Evolutionary conservation across 176 grass and related monocot genomes (phyloP), one percentile per base, ranked within the genome.

Genomic region (Canna indica): DNA sequence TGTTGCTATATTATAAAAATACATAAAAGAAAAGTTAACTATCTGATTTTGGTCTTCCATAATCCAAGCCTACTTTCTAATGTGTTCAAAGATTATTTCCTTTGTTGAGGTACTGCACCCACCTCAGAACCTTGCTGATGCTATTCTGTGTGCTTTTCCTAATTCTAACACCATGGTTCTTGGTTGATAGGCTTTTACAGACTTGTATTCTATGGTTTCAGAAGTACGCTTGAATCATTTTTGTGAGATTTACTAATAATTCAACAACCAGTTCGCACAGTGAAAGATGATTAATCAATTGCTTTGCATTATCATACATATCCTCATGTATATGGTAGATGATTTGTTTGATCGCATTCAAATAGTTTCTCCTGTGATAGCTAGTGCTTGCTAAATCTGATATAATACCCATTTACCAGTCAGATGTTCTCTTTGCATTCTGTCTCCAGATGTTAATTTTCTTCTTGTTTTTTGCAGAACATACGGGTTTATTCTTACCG

Each of bases 401-500:
- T 60, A 13, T 2, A 14, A 13, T 10, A 13, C 12, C n/a, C 9
- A 13, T 3, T 59, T 7, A 29, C 0, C 9, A 14, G 7, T 9
- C 36, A 16, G 35, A 66, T 66, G 20, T n/a, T 25, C 63, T 39
- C 4, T 66, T 38, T 25, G 33, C 63, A 39, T 38, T 20, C 18
- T 17, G 18, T 24, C n/a, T 66, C 3, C 11, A 25, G 20, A 33
- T 66, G 2, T 3, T 66, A 33, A n/a, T 38, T 38, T 38, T 66
- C 58, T 64, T 70, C 58, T 39, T 13, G 7, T 5, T 36, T 65
- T 78, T 48, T 69, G 13, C 76, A 95, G 91, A 80, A 95, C 84
- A 4, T 90, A 81, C 72, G 91, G 91, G 70, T 95, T 95, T 89
- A 83, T 90, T 78, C 79, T 95, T 62, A 85, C 84, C 30, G 84